Evolutionary conservation across 129 eudicot genomes (phyloP).

Genomic region (Deinandra increscens): DNA sequence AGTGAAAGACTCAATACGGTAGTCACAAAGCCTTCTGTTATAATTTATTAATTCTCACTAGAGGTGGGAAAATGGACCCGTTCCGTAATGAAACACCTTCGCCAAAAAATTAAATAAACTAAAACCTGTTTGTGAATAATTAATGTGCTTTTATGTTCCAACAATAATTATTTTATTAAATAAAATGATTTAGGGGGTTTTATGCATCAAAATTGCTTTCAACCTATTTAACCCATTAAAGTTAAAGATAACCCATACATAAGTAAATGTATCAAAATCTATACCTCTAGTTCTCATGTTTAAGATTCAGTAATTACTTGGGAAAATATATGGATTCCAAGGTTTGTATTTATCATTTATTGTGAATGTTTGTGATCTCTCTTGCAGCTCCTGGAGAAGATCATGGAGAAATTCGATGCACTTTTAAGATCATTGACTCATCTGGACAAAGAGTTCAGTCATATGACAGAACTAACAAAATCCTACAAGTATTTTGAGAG

Average conservation of each 20-base stretch:
- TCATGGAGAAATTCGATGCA: conserved; percentile 69
- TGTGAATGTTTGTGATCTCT: conserved; percentile 19
- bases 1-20: conserved; percentile 79
- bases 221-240: not conserved
- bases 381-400: conserved; percentile 78
- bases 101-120: not conserved
- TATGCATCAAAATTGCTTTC: not conserved
- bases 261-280: not conserved
- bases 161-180: not conserved
- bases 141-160: not conserved
- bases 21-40: conserved; percentile 12
- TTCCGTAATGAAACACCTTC: not conserved
- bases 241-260: not conserved
- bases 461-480: conserved; percentile 67
- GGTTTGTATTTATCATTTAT: not conserved
- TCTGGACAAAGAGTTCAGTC: conserved; percentile 72
- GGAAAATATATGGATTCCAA: not conserved
- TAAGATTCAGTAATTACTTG: not conserved
- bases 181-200: not conserved
- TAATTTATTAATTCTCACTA: conserved; percentile 39
- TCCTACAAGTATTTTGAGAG: conserved; percentile 62
- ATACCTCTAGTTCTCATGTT: conserved; percentile 33
- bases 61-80: not conserved
- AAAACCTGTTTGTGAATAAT: not conserved
- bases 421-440: conserved; percentile 73